These are phyloP conservation scores for Sporobolomyces pararoseus DNA, from an alignment of 768 basidiomycete species.

Conservation along the genomic window DNA sequence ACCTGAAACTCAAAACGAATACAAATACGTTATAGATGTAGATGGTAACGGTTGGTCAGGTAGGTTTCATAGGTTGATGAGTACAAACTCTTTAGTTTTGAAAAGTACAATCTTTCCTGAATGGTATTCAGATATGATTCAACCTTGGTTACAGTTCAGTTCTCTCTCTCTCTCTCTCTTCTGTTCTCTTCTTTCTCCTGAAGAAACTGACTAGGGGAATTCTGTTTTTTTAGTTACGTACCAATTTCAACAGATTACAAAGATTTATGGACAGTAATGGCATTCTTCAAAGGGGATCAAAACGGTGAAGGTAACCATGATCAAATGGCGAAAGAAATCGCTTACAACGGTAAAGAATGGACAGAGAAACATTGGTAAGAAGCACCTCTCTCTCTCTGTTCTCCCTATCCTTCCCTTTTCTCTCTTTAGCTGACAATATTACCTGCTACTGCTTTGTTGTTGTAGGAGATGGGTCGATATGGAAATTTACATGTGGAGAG, in stretches of 20 bases:
- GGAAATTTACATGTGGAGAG: slow-evolving; percentile 50
- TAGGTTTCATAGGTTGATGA: slow-evolving; percentile 66
- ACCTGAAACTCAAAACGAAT: slow-evolving; percentile 49
- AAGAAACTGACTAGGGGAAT: too few species aligned
- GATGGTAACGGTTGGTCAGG: slow-evolving; percentile 92
- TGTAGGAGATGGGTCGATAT: slow-evolving; percentile 49
- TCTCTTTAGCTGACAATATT: too few species aligned
- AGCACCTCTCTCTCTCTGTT: not conserved
- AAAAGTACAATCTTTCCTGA: slow-evolving; percentile 49
- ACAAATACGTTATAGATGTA: slow-evolving; percentile 63
- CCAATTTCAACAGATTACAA: slow-evolving; percentile 49
- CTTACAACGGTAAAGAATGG: slow-evolving; percentile 46
- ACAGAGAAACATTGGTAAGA: slow-evolving; percentile 43
- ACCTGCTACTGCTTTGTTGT: slow-evolving; percentile 42
- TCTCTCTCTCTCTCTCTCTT: not conserved
- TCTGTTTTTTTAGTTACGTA: slow-evolving; percentile 41
- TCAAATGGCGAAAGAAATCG: slow-evolving; percentile 50
- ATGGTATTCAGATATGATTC: slow-evolving; percentile 46
- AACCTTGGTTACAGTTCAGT: slow-evolving; percentile 51
- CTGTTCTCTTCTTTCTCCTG: slow-evolving; percentile 35
- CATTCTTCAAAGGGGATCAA: slow-evolving; percentile 49
- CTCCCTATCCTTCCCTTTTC: too few species aligned
- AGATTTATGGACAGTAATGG: slow-evolving; percentile 49
- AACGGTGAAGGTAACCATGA: slow-evolving; percentile 48
- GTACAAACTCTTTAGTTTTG: slow-evolving; percentile 51